These are phyloP conservation scores for Phytopythium delawarense DNA, from an alignment of 352 stramenopile species.

Conservation along the genomic window DNA sequence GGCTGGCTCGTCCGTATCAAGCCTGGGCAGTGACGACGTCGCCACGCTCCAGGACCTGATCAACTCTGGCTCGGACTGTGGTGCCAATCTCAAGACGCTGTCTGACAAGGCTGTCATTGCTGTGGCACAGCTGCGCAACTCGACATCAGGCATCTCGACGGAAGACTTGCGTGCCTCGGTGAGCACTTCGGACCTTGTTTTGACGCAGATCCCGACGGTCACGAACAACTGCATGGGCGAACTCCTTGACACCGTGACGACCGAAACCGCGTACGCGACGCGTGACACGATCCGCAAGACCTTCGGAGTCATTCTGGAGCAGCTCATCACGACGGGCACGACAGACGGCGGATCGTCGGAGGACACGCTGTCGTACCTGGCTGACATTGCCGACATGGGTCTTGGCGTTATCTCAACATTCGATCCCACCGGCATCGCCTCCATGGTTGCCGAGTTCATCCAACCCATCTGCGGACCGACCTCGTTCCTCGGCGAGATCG, in stretches of 20 bases:
- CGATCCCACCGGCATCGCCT: constrained; percentile 45
- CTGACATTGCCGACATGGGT: constrained; percentile 36
- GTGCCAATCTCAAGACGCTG: constrained; percentile 20
- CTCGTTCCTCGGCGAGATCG: constrained; percentile 48
- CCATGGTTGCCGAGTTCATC: constrained; percentile 42
- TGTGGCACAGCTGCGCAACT: constrained; percentile 15
- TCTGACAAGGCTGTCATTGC: constrained; percentile 21
- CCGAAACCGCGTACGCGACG: constrained; percentile 31
- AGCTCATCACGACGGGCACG: constrained; percentile 35
- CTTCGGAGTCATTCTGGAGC: constrained; percentile 49
- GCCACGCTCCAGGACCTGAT: constrained; percentile 18
- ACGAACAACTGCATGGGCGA: constrained; percentile 44
- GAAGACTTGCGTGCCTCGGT: constrained; percentile 18
- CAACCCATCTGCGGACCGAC: constrained; percentile 60
- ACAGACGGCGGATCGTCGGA: constrained; percentile 24
- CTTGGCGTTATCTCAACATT: constrained; percentile 35
- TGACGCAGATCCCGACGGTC: constrained; percentile 31
- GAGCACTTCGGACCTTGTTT: constrained; percentile 28
- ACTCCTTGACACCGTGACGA: constrained; percentile 12
- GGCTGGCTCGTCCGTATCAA: constrained; percentile 1
- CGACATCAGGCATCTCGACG: constrained; percentile 6
- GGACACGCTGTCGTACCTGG: constrained; percentile 27
- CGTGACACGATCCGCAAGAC: constrained; percentile 52
- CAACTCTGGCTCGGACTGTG: constrained; percentile 17
- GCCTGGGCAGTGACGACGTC: constrained; percentile 4